Conservation (phyloP, 2,329 filamentous ascomycete genomes). For the Alternaria triticina region DNA sequence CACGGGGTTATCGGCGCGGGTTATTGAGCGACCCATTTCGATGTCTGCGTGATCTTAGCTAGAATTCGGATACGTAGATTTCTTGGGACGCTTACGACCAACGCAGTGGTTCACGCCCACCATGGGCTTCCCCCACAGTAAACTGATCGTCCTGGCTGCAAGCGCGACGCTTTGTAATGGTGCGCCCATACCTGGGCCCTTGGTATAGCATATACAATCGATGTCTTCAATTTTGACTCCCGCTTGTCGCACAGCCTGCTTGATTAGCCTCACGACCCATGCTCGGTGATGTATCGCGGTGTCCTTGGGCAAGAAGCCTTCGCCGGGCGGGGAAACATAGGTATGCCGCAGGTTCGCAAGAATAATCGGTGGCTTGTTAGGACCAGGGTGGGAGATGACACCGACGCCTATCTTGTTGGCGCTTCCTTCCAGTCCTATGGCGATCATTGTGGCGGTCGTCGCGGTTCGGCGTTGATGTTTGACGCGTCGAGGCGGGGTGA, state of each 20-base stretch:
- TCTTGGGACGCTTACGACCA: slow-evolving; percentile 63
- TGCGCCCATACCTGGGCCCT: slow-evolving; percentile 95
- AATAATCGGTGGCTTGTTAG: slow-evolving; percentile 59
- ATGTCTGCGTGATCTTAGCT: slow-evolving; percentile 64
- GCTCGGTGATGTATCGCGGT: slow-evolving; percentile 89
- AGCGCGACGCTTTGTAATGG: slow-evolving; percentile 87
- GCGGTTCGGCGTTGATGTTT: slow-evolving; percentile 5
- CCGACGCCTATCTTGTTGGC: slow-evolving; percentile 98
- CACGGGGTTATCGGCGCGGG: slow-evolving; percentile 86
- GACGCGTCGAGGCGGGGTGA: slow-evolving; percentile 32
- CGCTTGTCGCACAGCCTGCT: slow-evolving; percentile 76
- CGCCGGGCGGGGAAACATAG: slow-evolving; percentile 87
- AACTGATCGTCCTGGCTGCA: slow-evolving; percentile 77
- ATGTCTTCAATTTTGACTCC: slow-evolving; percentile 63
- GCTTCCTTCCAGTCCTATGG: slow-evolving; percentile 84
- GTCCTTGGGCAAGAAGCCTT: slow-evolving; percentile 95
- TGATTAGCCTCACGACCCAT: slow-evolving; percentile 83
- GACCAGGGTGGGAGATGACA: slow-evolving; percentile 77
- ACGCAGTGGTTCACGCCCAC: slow-evolving; percentile 98
- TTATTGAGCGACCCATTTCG: slow-evolving; percentile 96
- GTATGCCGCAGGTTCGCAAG: slow-evolving; percentile 96
- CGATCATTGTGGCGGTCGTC: slow-evolving; percentile 59
- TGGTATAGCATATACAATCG: slow-evolving; percentile 93
- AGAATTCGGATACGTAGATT: not conserved
- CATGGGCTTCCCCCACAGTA: slow-evolving; percentile 87